Percentiles rank a stretch among this genome's conserved stretches.
phyloP scores from a whole-genome alignment of 2,329 filamentous ascomycete species.

The Penicillium sp. region DNA sequence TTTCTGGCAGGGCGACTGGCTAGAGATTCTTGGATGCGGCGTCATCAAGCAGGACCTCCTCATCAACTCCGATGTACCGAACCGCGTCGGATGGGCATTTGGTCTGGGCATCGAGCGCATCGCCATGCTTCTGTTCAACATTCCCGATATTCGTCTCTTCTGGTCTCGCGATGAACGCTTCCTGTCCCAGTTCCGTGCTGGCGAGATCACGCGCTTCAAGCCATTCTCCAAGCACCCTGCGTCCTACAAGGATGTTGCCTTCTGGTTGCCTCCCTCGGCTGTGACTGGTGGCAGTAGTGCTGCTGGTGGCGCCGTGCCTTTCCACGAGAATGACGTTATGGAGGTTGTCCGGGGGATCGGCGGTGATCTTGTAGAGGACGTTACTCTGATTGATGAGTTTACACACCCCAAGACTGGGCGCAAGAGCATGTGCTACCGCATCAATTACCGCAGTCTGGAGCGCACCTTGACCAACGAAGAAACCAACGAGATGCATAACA shows the following conservation, averaged over 20 bases:
- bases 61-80: constrained; percentile 67
- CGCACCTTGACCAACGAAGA: constrained; percentile 81
- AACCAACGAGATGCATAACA: constrained; percentile 69
- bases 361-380: constrained; percentile 83
- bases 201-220: constrained; percentile 61
- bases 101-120: constrained; percentile 90
- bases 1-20: constrained; percentile 89
- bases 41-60: constrained; percentile 80
- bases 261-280: constrained; percentile 65
- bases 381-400: constrained; percentile 78
- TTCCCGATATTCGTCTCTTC: constrained; percentile 93
- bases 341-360: constrained; percentile 80
- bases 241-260: constrained; percentile 87
- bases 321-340: constrained; percentile 97
- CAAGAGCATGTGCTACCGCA: constrained; percentile 82
- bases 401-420: constrained; percentile 77
- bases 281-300: constrained; percentile 36
- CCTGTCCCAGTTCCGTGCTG: constrained; percentile 68
- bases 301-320: constrained; percentile 43
- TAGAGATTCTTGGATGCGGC: constrained; percentile 91
- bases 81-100: constrained; percentile 88
- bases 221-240: constrained; percentile 89
- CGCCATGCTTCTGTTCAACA: constrained; percentile 94
- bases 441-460: constrained; percentile 91
- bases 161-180: constrained; percentile 87